Evolutionary conservation across 345 rosid species (phyloP).

Genomic region (Draba incana): DNA sequence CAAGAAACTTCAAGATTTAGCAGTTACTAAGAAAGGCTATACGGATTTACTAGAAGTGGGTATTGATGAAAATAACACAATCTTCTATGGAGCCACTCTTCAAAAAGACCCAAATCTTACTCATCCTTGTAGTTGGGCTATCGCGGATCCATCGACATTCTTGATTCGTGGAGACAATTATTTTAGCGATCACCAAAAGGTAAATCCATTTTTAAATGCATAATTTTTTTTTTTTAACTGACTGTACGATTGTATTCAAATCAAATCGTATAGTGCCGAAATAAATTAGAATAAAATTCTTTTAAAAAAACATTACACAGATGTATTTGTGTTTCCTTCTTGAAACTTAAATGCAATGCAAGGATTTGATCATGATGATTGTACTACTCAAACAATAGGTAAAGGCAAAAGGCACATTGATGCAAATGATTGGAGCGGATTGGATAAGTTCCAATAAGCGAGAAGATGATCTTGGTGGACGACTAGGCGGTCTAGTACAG

Average conservation of each 20-base stretch:
- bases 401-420: constrained; percentile 69
- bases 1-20: constrained; percentile 78
- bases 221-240: too few species aligned
- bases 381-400: constrained; percentile 42
- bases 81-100: constrained; percentile 74
- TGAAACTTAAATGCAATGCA: neutral
- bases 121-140: constrained; percentile 74
- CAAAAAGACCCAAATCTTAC: constrained; percentile 58
- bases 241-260: too few species aligned
- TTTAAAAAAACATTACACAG: neutral
- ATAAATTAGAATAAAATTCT: too few species aligned
- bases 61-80: constrained; percentile 42
- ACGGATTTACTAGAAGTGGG: constrained; percentile 62
- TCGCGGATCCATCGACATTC: constrained; percentile 74
- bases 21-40: constrained; percentile 74
- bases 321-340: neutral
- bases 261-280: too few species aligned
- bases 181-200: constrained; percentile 72
- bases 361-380: constrained; percentile 4
- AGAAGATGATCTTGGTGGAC: constrained; percentile 79
- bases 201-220: constrained; percentile 22
- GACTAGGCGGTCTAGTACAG: constrained; percentile 72
- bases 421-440: constrained; percentile 95
- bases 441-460: constrained; percentile 77
- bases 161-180: constrained; percentile 79